phyloP scores from a whole-genome alignment of 2,329 filamentous ascomycete genomes.

The Penicillium hordei region DNA sequence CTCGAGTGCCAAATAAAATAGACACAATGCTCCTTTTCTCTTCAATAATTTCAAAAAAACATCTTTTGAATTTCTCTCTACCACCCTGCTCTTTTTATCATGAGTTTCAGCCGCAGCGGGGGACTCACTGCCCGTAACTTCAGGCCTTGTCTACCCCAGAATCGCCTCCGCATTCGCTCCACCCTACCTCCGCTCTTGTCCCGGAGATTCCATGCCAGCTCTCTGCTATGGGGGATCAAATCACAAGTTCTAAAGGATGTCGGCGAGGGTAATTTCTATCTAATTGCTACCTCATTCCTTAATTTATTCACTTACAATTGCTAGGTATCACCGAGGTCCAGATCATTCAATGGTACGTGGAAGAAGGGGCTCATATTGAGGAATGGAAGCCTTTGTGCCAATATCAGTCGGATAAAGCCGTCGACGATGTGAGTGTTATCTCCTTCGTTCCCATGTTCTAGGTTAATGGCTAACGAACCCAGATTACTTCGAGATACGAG shows the following conservation, averaged over 20 bases:
- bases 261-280: conserved; percentile 38
- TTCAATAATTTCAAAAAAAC: neutral
- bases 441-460: neutral
- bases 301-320: conserved; percentile 19
- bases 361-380: conserved; percentile 91
- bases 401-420: conserved; percentile 96
- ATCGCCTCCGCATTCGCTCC: conserved; percentile 28
- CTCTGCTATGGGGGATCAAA: conserved; percentile 36
- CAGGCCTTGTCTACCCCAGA: conserved; percentile 27
- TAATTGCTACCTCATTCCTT: neutral
- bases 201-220: conserved; percentile 38
- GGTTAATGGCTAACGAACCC: conserved; percentile 43
- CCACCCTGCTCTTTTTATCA: conserved; percentile 14
- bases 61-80: neutral
- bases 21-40: conserved; percentile 15
- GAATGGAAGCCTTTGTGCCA: conserved; percentile 98
- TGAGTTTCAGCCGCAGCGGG: conserved; percentile 36
- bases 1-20: conserved; percentile 15
- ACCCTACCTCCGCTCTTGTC: conserved; percentile 25
- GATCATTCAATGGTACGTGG: conserved; percentile 99
- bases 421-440: conserved; percentile 52
- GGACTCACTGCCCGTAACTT: conserved; percentile 30
- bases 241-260: conserved; percentile 47
- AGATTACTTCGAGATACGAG: conserved; percentile 95
- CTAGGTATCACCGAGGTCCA: conserved; percentile 97